A percentile compares a stretch with the other conserved stretches of the same genome.
phyloP scores from a whole-genome alignment of 306 rosid species.

The Coriaria nepalensis region DNA sequence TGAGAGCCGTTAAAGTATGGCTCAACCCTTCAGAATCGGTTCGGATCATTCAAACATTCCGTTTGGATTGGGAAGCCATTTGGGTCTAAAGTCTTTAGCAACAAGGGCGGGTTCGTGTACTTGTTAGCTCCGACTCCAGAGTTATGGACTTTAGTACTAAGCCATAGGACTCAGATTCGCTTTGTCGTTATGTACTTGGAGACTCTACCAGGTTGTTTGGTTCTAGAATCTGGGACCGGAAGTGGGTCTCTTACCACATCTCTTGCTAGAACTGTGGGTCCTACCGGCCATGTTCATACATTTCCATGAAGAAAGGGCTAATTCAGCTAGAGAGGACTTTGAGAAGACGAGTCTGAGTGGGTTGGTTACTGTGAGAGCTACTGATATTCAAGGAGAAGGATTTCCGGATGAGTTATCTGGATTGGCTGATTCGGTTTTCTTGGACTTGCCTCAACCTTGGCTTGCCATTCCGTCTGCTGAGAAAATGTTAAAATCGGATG shows the following conservation, averaged over 20 bases:
- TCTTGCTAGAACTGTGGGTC: conserved; percentile 71
- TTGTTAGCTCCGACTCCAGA: conserved; percentile 83
- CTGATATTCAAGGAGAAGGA: conserved; percentile 83
- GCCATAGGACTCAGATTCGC: conserved; percentile 88
- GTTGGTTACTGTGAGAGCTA: conserved; percentile 55
- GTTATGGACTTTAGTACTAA: conserved; percentile 74
- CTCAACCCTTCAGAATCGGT: conserved; percentile 64
- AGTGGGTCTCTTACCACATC: conserved; percentile 87
- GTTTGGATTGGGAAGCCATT: conserved; percentile 89
- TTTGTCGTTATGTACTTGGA: conserved; percentile 74
- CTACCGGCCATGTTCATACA: conserved; percentile 62
- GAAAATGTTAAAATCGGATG: conserved; percentile 62
- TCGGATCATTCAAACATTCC: conserved; percentile 64
- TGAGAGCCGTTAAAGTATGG: conserved; percentile 61
- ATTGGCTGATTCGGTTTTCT: conserved; percentile 55
- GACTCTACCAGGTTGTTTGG: conserved; percentile 65
- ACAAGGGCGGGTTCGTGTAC: conserved; percentile 72
- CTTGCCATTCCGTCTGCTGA: conserved; percentile 69
- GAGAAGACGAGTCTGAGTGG: conserved; percentile 65
- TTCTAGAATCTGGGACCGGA: conserved; percentile 88
- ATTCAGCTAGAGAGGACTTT: conserved; percentile 83
- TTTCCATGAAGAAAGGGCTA: conserved; percentile 87
- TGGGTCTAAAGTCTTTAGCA: conserved; percentile 69
- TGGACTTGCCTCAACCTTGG: conserved; percentile 95
- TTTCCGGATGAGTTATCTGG: conserved; percentile 56